These are phyloP conservation scores for Cladosporium sp. DNA, from an alignment of 2,329 filamentous ascomycete genomes.

Conservation along the genomic window DNA sequence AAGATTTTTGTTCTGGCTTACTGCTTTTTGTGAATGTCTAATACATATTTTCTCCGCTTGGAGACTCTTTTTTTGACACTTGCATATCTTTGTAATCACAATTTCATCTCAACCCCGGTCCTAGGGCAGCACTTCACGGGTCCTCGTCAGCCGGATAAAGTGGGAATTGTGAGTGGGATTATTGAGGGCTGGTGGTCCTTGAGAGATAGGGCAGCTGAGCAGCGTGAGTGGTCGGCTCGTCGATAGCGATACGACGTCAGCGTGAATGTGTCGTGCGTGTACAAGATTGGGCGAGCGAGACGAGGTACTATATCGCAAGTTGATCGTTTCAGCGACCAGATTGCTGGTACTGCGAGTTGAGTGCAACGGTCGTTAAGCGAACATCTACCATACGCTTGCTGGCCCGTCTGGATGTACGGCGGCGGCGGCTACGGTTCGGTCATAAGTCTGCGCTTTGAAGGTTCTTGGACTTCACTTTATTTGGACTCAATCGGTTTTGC, in stretches of 20 bases:
- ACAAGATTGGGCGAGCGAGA: too few relatives aligned
- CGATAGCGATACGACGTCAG: background rate
- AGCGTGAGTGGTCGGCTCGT: background rate
- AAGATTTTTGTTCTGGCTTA: background rate
- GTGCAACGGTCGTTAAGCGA: background rate
- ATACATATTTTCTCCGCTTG: background rate
- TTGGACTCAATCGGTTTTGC: background rate
- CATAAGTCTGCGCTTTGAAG: background rate
- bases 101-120: background rate
- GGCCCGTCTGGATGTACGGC: background rate
- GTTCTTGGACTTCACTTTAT: background rate
- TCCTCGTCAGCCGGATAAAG: background rate
- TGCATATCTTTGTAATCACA: background rate
- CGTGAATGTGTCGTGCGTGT: too few relatives aligned
- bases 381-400: background rate
- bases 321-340: background rate
- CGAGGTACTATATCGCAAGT: background rate
- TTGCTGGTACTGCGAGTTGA: background rate
- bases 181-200: background rate
- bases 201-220: background rate
- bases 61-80: background rate
- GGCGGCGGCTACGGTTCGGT: too few relatives aligned
- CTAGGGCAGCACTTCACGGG: background rate
- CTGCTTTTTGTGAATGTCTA: background rate
- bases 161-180: background rate